Conservation (phyloP, 495 filamentous ascomycete species). For the Lophiostoma macrostomum region DNA sequence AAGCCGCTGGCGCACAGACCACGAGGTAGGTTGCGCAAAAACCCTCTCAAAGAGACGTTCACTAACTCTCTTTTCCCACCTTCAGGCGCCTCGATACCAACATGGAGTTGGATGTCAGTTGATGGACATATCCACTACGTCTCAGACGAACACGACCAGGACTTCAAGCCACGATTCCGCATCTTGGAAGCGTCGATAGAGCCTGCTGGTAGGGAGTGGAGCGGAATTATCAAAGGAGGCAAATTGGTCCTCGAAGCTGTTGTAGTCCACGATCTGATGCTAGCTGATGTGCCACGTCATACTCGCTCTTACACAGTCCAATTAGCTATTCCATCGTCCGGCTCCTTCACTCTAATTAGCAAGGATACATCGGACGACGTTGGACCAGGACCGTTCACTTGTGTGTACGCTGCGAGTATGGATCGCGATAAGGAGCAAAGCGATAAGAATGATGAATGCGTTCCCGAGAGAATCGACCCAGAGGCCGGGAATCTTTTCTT, state of each 20-base stretch:
- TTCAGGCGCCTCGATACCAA: background rate
- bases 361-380: background rate
- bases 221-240: background rate
- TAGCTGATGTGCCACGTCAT: background rate
- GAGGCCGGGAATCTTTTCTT: background rate
- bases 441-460: too few relatives aligned
- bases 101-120: background rate
- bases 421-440: background rate
- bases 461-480: too few relatives aligned
- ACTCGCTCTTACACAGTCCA: background rate
- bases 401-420: background rate
- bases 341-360: background rate
- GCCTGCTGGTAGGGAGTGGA: background rate
- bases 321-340: background rate
- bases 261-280: background rate
- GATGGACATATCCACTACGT: background rate
- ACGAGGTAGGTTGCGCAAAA: too few relatives aligned
- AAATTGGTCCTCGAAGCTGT: background rate
- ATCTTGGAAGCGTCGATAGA: background rate
- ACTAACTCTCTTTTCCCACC: too few relatives aligned
- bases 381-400: background rate
- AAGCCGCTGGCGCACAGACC: background rate
- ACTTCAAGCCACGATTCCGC: background rate
- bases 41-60: too few relatives aligned
- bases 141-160: background rate